Evolutionary conservation across 805 yeast genomes (phyloP).

Genomic region (Kregervanrija delftensis): DNA sequence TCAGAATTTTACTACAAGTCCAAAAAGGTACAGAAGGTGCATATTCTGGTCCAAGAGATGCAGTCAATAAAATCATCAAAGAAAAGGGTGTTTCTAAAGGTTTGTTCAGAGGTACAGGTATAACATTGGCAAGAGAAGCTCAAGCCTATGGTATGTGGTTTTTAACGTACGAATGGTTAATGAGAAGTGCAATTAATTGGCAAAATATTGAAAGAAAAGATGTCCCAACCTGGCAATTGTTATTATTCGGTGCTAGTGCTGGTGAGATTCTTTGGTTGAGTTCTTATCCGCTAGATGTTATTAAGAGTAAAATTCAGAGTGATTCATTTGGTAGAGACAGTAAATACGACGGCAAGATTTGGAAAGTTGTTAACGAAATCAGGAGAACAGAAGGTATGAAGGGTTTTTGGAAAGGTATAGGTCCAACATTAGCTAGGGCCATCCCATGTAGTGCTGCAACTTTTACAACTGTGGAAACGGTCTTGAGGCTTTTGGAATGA

Average conservation of each 20-base stretch:
- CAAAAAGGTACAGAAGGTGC: conserved; percentile 29
- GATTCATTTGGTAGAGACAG: conserved; percentile 40
- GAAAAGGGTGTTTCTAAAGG: conserved; percentile 39
- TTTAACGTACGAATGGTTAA: conserved; percentile 52
- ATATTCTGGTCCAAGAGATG: conserved; percentile 37
- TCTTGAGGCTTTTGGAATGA: conserved; percentile 48
- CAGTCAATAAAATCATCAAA: conserved; percentile 35
- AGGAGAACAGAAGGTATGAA: conserved; percentile 35
- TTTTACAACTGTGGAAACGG: conserved; percentile 68
- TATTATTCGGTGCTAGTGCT: conserved; percentile 54
- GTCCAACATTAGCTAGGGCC: conserved; percentile 53
- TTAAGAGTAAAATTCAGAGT: conserved; percentile 47
- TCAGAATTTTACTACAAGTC: conserved; percentile 55
- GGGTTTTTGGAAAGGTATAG: conserved; percentile 60
- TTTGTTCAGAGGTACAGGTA: conserved; percentile 45
- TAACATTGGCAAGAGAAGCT: conserved; percentile 53
- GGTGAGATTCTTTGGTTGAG: conserved; percentile 63
- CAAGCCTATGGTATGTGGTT: conserved; percentile 78
- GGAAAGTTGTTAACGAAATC: conserved; percentile 33
- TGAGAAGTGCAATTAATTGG: conserved; percentile 30
- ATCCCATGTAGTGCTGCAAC: conserved; percentile 69
- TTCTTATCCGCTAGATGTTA: conserved; percentile 47
- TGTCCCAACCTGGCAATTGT: conserved; percentile 48
- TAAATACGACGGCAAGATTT: conserved; percentile 35
- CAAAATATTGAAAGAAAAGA: conserved; percentile 37